A percentile compares a stretch with the other conserved stretches of the same genome.
phyloP scores from a whole-genome alignment of 2,329 filamentous ascomycete genomes.

The Massarina eburnea region DNA sequence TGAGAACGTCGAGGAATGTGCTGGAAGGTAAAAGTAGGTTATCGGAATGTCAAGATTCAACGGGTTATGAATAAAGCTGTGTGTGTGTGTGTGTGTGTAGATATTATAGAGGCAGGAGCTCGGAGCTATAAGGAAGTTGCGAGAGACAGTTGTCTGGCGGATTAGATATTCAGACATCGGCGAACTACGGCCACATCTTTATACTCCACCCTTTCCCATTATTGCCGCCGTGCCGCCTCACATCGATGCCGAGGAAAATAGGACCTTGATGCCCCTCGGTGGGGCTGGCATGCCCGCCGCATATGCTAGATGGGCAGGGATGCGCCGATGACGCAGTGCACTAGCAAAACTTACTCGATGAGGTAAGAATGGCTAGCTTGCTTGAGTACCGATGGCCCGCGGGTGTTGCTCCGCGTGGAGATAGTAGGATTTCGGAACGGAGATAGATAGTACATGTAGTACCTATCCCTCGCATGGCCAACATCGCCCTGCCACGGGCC shows the following conservation, averaged over 20 bases:
- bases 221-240: not conserved
- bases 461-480: too few species aligned
- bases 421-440: too few species aligned
- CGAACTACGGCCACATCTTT: not conserved
- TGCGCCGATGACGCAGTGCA: not conserved
- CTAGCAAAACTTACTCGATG: constrained; percentile 1
- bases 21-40: not conserved
- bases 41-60: not conserved
- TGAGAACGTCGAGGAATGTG: not conserved
- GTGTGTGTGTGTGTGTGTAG: not conserved
- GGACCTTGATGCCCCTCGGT: constrained; percentile 4
- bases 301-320: not conserved
- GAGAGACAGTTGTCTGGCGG: too few species aligned
- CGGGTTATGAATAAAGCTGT: not conserved
- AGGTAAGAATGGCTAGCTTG: too few species aligned
- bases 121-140: too few species aligned
- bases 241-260: constrained; percentile 1
- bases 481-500: too few species aligned
- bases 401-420: too few species aligned
- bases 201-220: not conserved
- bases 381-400: too few species aligned
- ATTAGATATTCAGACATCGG: not conserved
- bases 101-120: too few species aligned
- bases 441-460: too few species aligned
- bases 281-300: not conserved